Conservation (phyloP, 208 protist genomes). For the Trypanosoma conorhini region DNA sequence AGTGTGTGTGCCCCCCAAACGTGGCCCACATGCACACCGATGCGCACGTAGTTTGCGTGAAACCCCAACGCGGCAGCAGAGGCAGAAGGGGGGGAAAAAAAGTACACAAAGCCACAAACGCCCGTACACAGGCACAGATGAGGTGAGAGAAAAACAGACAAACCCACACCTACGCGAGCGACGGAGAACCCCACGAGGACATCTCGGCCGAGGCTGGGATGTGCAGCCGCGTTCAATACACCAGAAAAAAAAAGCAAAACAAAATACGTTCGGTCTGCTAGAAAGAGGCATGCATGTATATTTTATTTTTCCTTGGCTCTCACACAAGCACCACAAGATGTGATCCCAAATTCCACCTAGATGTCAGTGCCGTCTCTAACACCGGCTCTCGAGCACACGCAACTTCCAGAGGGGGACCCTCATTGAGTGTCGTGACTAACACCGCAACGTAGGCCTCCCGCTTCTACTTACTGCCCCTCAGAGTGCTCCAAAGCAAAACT, state of each 20-base stretch:
- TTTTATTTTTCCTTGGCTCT: not conserved
- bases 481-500: too few species aligned
- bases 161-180: not conserved
- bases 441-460: not conserved
- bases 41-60: not conserved
- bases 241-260: slow-evolving; percentile 1
- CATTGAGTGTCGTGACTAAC: not conserved
- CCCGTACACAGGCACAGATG: too few species aligned
- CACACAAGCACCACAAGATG: too few species aligned
- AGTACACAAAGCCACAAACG: slow-evolving; percentile 8
- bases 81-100: slow-evolving; percentile 24
- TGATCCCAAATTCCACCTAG: too few species aligned
- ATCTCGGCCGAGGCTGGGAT: not conserved
- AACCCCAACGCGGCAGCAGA: slow-evolving; percentile 1
- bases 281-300: not conserved
- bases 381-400: too few species aligned
- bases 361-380: too few species aligned
- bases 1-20: not conserved
- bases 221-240: not conserved
- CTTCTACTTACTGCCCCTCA: not conserved
- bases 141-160: slow-evolving; percentile 10
- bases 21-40: too few species aligned
- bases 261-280: too few species aligned
- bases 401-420: too few species aligned
- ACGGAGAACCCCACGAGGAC: not conserved